Evolutionary conservation across 2,329 filamentous ascomycete genomes (phyloP), one percentile per base, ranked within the genome.

Genomic region (Colletotrichum tamarilloi): DNA sequence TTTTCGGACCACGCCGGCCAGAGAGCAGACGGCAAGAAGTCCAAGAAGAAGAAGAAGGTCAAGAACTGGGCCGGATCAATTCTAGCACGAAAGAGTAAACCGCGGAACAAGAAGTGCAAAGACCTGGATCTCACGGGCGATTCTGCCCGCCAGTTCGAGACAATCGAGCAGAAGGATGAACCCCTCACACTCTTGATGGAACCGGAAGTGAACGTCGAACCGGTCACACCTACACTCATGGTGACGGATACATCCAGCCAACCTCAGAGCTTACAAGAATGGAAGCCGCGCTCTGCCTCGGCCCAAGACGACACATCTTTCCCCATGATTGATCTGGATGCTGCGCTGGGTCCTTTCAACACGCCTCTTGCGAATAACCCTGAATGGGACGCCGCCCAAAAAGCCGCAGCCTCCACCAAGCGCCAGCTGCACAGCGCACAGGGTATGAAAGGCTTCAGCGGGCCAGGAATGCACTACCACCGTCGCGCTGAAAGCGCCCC

Each of bases 281-380:
- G 84, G 78, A 85, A 84, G 56, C 82, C 85, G 76, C 72, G 81
- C 52, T 82, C 73, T 22, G 24, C 81, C 32, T 80, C 78, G 74
- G 82, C 77, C 55, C 82, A 81, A 2, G 87, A 90, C 9, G 90
- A 92, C 59, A 81, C 89, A 3, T 88, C 92, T 65, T 94, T 92
- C 78, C 92, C 94, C 8, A 93, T 98, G 81, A 97, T 99, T 75
- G 97, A 99, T 81, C 86, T 99, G 55, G 97, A 99, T 83, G 96
- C 95, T 22, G 97, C 96, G 30, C 88, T 98, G 1, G 95, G 95
- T 1, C 95, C 96, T 0, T 97, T 98, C 82, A 97, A 97, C 78
- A 97, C 95, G 0, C 93, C 94, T 30, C 85, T 91, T 2, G 86
- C 85, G 38, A 86, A 87, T 12, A 92, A 91, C 72, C 85, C 89